These are phyloP conservation scores for Leishmania tarentolae DNA, from an alignment of 208 protist species.

Conservation along the genomic window DNA sequence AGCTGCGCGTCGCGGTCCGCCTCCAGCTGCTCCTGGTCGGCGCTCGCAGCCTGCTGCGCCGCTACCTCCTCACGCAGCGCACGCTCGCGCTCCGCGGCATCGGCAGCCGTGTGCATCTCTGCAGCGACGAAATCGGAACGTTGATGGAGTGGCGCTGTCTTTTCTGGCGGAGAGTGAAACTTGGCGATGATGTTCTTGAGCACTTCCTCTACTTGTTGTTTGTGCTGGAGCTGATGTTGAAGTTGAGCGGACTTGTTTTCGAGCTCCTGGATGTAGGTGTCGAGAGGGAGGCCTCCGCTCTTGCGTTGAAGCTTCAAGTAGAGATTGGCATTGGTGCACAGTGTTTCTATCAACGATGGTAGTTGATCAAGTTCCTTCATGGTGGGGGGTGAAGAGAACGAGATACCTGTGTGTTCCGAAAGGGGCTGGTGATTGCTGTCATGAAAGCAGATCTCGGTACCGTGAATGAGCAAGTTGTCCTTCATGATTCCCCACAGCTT, in stretches of 20 bases:
- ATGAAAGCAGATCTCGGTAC: background rate
- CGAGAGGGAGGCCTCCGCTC: background rate
- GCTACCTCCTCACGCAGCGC: conserved; percentile 3
- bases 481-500: conserved; percentile 12
- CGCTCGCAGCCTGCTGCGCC: background rate
- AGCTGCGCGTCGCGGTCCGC: conserved; percentile 7
- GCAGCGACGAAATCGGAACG: no score
- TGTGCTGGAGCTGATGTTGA: background rate
- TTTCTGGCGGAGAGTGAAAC: background rate
- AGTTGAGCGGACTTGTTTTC: background rate
- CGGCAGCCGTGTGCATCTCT: conserved; percentile 16
- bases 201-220: background rate
- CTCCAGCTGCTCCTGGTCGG: conserved; percentile 10
- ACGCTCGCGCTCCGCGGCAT: conserved; percentile 27
- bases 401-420: background rate
- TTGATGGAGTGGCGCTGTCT: background rate
- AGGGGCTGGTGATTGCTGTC: background rate
- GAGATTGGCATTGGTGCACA: background rate
- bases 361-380: background rate
- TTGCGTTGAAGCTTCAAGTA: background rate
- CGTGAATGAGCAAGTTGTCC: background rate
- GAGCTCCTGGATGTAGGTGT: background rate
- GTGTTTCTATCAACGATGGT: background rate
- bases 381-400: background rate
- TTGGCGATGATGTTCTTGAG: background rate